phyloP scores from a whole-genome alignment of 2,329 filamentous ascomycete species.

The Monosporascus sp. region DNA sequence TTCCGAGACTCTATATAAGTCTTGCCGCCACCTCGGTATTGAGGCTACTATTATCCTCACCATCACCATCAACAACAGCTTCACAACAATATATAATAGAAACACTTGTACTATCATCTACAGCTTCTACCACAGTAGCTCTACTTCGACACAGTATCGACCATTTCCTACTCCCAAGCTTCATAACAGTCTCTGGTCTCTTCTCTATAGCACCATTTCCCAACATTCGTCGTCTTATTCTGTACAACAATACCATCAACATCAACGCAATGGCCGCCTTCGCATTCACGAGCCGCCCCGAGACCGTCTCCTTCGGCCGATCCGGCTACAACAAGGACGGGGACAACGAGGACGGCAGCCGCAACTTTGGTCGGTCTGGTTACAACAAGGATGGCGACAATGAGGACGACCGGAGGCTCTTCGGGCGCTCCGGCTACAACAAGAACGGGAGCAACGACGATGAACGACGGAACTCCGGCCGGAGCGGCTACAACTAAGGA shows the following conservation, averaged over 20 bases:
- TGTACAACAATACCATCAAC: slow-evolving; percentile 1
- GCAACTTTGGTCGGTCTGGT: slow-evolving; percentile 40
- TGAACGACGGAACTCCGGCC: slow-evolving; percentile 18
- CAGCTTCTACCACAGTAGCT: slow-evolving; percentile 3
- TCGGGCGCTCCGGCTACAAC: slow-evolving; percentile 29
- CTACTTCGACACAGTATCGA: slow-evolving; percentile 1
- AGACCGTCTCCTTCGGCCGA: slow-evolving; percentile 34
- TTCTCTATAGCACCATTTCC: not conserved
- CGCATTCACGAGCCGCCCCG: slow-evolving; percentile 25
- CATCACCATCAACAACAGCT: slow-evolving; percentile 17
- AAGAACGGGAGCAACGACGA: slow-evolving; percentile 24
- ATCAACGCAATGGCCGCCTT: slow-evolving; percentile 32
- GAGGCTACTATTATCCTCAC: slow-evolving; percentile 14
- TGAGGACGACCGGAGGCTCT: slow-evolving; percentile 30
- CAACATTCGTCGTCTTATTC: not conserved
- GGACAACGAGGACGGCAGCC: slow-evolving; percentile 23
- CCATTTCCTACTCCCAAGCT: slow-evolving; percentile 1
- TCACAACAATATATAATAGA: slow-evolving; percentile 4
- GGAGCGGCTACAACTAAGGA: slow-evolving; percentile 23
- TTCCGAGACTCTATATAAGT: slow-evolving; percentile 17
- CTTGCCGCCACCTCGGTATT: slow-evolving; percentile 10
- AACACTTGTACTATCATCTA: slow-evolving; percentile 3
- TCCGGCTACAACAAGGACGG: slow-evolving; percentile 39
- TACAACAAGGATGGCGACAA: slow-evolving; percentile 41
- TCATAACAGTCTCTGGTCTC: not conserved